phyloP scores from a whole-genome alignment of 768 basidiomycete genomes.

The Suillus lakei region DNA sequence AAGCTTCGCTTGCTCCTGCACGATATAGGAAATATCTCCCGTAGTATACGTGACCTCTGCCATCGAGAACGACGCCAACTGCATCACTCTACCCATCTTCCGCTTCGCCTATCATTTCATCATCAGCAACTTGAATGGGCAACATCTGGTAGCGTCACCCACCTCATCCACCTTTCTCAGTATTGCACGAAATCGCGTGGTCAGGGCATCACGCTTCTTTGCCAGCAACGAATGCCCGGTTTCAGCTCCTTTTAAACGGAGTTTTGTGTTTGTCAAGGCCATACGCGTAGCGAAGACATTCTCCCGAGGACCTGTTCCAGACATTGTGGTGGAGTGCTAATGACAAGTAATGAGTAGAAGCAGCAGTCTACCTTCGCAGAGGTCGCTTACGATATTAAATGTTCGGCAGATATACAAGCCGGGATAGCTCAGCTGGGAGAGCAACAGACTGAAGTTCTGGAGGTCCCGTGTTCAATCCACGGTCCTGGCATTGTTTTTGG shows the following conservation, averaged over 20 bases:
- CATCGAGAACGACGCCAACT: constrained; percentile 97
- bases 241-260: constrained; percentile 88
- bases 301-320: constrained; percentile 88
- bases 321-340: constrained; percentile 58
- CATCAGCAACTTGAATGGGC: constrained; percentile 21
- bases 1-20: constrained; percentile 92
- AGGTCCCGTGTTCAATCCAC: constrained; percentile 84
- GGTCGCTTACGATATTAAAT: too few relatives aligned
- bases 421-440: constrained; percentile 79
- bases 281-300: constrained; percentile 97
- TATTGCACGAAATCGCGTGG: constrained; percentile 92
- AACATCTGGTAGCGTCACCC: constrained; percentile 25
- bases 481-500: constrained; percentile 62
- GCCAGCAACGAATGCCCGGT: constrained; percentile 95
- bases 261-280: constrained; percentile 93
- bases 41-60: constrained; percentile 99
- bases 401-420: too few relatives aligned
- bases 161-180: constrained; percentile 98
- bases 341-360: neutral
- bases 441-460: constrained; percentile 74
- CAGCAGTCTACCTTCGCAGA: too few relatives aligned
- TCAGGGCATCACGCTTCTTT: constrained; percentile 97
- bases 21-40: constrained; percentile 96
- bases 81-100: constrained; percentile 99
- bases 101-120: constrained; percentile 78